phyloP scores from a whole-genome alignment of 1,139 yeast genomes.

The Geotrichum klebahnii region DNA sequence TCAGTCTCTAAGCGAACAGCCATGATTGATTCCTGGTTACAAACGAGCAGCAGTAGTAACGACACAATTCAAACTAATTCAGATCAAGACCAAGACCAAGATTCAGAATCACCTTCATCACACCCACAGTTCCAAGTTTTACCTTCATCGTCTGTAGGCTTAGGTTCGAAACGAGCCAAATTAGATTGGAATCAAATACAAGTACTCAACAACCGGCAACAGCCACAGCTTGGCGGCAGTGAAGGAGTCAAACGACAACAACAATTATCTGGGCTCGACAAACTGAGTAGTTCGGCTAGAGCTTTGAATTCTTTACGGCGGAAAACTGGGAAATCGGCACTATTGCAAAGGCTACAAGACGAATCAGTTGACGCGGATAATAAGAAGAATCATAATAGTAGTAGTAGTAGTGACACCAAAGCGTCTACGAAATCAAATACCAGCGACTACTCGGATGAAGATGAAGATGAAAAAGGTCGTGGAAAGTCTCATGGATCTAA shows the following conservation, averaged over 20 bases:
- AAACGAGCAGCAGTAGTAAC: neutral
- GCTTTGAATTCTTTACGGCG: neutral
- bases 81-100: neutral
- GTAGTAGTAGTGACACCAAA: no score
- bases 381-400: no score
- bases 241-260: no score
- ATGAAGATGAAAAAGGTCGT: constrained; percentile 5
- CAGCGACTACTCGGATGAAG: no score
- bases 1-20: constrained; percentile 7
- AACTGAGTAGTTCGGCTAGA: constrained; percentile 1
- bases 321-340: neutral
- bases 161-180: constrained; percentile 18
- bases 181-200: constrained; percentile 6
- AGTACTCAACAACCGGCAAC: neutral
- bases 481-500: constrained; percentile 1
- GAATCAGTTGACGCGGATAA: no score
- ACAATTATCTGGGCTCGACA: constrained; percentile 1
- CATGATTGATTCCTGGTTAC: constrained; percentile 12
- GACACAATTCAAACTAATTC: no score
- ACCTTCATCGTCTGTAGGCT: constrained; percentile 15
- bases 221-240: neutral
- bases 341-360: no score
- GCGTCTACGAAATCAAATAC: no score
- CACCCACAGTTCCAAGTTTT: constrained; percentile 7
- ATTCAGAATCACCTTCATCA: neutral